Evolutionary conservation across 2,329 filamentous ascomycete species (phyloP).

Genomic region (Alternaria metachromatica): DNA sequence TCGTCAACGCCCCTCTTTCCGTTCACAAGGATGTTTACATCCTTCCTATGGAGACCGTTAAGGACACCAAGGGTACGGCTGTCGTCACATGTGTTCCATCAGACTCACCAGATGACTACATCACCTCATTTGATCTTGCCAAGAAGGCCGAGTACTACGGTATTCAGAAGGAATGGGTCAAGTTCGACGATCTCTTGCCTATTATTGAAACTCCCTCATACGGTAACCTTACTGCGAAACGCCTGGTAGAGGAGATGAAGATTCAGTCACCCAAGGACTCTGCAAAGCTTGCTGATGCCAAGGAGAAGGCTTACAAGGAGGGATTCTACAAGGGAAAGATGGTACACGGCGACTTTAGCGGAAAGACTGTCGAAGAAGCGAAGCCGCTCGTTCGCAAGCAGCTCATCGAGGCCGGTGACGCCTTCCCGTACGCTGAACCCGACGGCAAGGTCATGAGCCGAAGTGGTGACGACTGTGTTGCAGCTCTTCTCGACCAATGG

Average conservation of each 20-base stretch:
- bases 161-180: constrained; percentile 96
- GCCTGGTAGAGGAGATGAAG: constrained; percentile 89
- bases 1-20: constrained; percentile 88
- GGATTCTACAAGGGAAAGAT: constrained; percentile 96
- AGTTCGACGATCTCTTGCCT: constrained; percentile 79
- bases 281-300: constrained; percentile 88
- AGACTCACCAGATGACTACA: constrained; percentile 94
- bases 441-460: constrained; percentile 86
- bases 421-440: constrained; percentile 93
- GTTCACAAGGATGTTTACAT: constrained; percentile 81
- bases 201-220: constrained; percentile 80
- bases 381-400: constrained; percentile 84
- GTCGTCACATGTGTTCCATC: constrained; percentile 96
- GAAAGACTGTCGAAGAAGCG: constrained; percentile 82
- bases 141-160: constrained; percentile 96
- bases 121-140: constrained; percentile 82
- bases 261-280: constrained; percentile 96
- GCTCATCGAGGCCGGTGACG: constrained; percentile 76
- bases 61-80: constrained; percentile 92
- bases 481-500: constrained; percentile 94
- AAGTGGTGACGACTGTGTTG: constrained; percentile 91
- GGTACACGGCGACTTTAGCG: constrained; percentile 85
- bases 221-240: constrained; percentile 81
- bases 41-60: constrained; percentile 92
- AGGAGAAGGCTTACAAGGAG: constrained; percentile 96